Base-by-base conservation (phyloP, 495 filamentous ascomycete genomes). In the Aspergillus saccharolyticus region DNA sequence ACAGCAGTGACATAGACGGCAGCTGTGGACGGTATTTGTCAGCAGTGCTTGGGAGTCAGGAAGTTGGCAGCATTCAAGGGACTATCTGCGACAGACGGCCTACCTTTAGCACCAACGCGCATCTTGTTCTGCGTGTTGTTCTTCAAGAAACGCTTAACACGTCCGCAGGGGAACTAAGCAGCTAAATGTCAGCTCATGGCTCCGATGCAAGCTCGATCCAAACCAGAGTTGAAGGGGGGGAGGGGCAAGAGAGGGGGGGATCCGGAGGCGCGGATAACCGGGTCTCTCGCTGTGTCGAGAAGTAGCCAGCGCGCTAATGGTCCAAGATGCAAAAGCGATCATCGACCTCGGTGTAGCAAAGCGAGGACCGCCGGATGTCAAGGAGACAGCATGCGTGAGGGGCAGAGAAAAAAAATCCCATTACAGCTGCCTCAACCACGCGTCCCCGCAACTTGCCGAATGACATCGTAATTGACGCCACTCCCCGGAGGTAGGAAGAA, bases 81-180 rank as follows among this genome's bases (percentile, higher is more conserved):
- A 39, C 33, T 6, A 5, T 28, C 4, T 28, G 25, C 25, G 25
- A 28, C 25, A 28, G 25, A 19, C 5, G 42, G 59, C 69, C 24
- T 74, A 86, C 83, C 83, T 80, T 98, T 98, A 64, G 94, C 94
- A 66, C 94, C 95, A 63, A 98, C 95, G 78, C 94, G 93, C 91
- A 97, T 97, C 83, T 97, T 97, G 76, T 96, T 95, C 66, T 97
- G 94, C 21, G 94, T 97, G 77, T 96, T 96, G 75, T 94, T 94
- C 83, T 97, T 97, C 69, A 98, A 80, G 80, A 97, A 96, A 78
- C 94, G 92, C 86, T 98, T 98, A 69, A 98, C 92, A 87, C 94
- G 95, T 76, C 94, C 94, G 71, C 94, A 98, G 43, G 94, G 94
- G 78, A 98, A 98, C 95, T 98, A 70, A 57, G 56, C 43, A 52